phyloP scores from a whole-genome alignment of 2,329 filamentous ascomycete species.

The Tolypocladium tundrense region DNA sequence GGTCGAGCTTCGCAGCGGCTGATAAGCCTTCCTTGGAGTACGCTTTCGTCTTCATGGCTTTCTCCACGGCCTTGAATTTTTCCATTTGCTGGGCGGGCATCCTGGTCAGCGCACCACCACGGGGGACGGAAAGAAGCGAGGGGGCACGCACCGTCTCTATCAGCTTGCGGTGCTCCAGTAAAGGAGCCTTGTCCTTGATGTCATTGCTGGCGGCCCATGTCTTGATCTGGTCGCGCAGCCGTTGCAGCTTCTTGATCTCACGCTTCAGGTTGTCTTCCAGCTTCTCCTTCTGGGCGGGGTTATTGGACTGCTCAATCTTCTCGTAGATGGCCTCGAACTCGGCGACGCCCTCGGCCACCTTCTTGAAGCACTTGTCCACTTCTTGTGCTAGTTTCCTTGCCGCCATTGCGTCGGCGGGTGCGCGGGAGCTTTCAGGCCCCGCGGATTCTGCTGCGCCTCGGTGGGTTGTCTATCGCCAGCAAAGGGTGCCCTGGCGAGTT shows the following conservation, averaged over 20 bases:
- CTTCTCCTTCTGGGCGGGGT: constrained; percentile 95
- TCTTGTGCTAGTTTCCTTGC: constrained; percentile 95
- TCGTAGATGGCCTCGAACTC: constrained; percentile 95
- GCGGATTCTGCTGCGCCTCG: background rate
- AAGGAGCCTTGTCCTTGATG: constrained; percentile 96
- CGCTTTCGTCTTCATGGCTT: constrained; percentile 99
- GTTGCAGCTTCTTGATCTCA: constrained; percentile 99
- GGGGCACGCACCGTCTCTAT: constrained; percentile 78
- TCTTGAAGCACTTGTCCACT: constrained; percentile 99
- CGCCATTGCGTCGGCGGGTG: constrained; percentile 56
- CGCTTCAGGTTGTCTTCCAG: constrained; percentile 96
- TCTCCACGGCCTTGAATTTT: constrained; percentile 99
- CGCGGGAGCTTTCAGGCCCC: constrained; percentile 1
- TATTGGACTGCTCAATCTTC: constrained; percentile 89
- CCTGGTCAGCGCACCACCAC: background rate
- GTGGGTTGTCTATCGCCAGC: background rate
- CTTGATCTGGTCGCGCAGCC: constrained; percentile 97
- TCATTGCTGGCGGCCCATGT: constrained; percentile 98
- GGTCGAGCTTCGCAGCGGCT: constrained; percentile 84
- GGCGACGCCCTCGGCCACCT: constrained; percentile 83
- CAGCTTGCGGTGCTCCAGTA: constrained; percentile 86
- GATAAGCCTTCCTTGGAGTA: constrained; percentile 97
- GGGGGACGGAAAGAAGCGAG: background rate
- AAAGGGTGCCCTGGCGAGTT: background rate
- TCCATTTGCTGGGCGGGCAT: constrained; percentile 73